These are phyloP conservation scores for Boechera divaricarpa DNA, from an alignment of 345 rosid genomes.

Conservation along the genomic window DNA sequence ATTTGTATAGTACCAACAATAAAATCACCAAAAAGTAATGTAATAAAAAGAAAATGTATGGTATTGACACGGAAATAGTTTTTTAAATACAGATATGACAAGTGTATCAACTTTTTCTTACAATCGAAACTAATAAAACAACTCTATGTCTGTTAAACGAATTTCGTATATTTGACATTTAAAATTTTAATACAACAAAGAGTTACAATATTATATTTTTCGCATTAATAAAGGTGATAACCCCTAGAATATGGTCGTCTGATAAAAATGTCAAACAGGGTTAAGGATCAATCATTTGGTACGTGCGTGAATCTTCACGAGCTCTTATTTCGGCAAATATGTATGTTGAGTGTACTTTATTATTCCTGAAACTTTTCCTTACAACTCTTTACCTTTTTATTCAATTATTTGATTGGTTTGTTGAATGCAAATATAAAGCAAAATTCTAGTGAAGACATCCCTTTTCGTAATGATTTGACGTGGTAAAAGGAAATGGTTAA, in stretches of 20 bases:
- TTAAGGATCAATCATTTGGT: slow-evolving; percentile 26
- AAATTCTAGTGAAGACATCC: not conserved
- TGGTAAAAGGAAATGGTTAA: not conserved
- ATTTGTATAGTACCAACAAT: no score
- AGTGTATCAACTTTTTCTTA: no score
- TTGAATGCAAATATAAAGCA: not conserved
- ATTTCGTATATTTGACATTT: not conserved
- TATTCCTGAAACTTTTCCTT: not conserved
- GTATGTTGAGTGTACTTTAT: not conserved
- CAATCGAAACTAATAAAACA: not conserved
- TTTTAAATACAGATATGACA: no score
- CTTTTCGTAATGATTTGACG: slow-evolving; percentile 14
- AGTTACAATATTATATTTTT: not conserved
- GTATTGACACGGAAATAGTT: no score
- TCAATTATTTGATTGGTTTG: slow-evolving; percentile 11
- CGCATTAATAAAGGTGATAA: not conserved
- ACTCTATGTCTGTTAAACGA: not conserved
- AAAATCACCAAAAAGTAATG: no score
- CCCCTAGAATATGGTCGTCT: not conserved
- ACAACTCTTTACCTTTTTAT: not conserved
- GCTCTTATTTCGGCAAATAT: not conserved
- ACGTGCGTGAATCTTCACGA: slow-evolving; percentile 18
- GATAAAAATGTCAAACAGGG: not conserved
- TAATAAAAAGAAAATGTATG: no score
- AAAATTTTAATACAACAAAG: not conserved